Evolutionary conservation across 495 filamentous ascomycete genomes (phyloP), one percentile per base, ranked within the genome.

Genomic region (Hamigera avellanea): DNA sequence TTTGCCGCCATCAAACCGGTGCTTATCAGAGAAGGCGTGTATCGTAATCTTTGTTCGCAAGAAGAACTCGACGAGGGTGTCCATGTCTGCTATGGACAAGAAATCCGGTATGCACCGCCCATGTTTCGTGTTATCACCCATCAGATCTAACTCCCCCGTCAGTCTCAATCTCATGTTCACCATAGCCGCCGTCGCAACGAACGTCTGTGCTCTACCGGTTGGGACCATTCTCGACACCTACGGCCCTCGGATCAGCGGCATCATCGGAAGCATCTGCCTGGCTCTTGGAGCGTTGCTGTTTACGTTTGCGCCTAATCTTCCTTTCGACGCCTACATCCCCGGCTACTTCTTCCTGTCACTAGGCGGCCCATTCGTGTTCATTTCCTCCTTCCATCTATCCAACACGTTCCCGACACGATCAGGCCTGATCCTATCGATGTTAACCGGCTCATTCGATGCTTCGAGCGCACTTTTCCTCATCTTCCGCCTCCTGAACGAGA

Each of bases 81-180:
- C 0, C 68, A 69, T 37, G 73, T 86, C 14, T 86, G 81, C 55
- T 76, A 73, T 43, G 68, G 70, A 29, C 81, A 86, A 52, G 86
- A 94, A 53, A 77, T 93, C 32, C 73, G 80, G 69, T 76, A 54
- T 9, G 56, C 37, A 27, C 13, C 1, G 17, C 14, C n/a, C 25
- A 1, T 36, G 19, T 13, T n/a, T 13, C 13, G 17, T n/a, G 14
- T 9, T 35, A 13, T 23, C 9, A 32, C 17, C 19, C 26, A 3
- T 6, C 27, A 30, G 12, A 36, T 27, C 29, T 52, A 27, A 42
- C 39, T 35, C 10, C 29, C 14, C n/a, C 8, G 23, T 1, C 31
- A 67, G 65, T 32, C 67, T 93, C 32, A 95, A 95, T 54, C 58
- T 93, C 40, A 93, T 95, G 87, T 93, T 95, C 65, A 94, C 86